Evolutionary conservation across 176 grass and related monocot species (phyloP), one percentile per base, ranked within the genome.

Genomic region (Eragrostis curvula): DNA sequence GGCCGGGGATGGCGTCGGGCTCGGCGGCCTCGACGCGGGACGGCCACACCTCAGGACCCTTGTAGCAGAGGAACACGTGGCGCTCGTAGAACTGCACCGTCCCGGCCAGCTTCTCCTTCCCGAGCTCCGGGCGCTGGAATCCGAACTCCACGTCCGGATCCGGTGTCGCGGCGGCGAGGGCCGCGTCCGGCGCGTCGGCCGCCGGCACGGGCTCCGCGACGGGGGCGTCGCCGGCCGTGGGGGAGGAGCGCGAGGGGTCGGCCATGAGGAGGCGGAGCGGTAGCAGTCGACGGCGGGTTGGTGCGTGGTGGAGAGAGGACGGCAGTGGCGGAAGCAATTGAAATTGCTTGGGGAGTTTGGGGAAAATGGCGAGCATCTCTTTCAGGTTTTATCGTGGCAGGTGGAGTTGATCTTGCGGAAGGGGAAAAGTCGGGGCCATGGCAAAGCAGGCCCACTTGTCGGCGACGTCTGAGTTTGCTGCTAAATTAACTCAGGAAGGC

Each of bases 51-150:
- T 88, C 78, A 12, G 97, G 97, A 18, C 73, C 82, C 91, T 99
- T 99, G 89, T 99, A 99, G 59, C 97, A 94, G 44, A 99, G 93
- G 87, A 99, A 93, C 59, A 96, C 87, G 60, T 96, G 93, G 61
- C 97, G 96, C 80, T 93, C 89, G 87, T 96, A 79, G 82, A 79
- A 86, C 51, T 83, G 85, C 49, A 99, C 97, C 16, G 97, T 89
- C 42, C 97, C 97, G 65, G 60, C 87, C 57, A 99, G 80, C 67
- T 90, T 45, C 58, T 85, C 55, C 86, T 74, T 92, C 71, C 92
- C 88, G 78, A 95, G 85, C 81, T 93, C 96, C 41, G 78, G 10
- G 21, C 96, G 85, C 74, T 88, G 85, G 83, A 99, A 99, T 51
- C 97, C 97, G 39, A 84, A 94, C 73, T 96, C 91, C 20, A 27